Evolutionary conservation across 805 yeast species (phyloP).

Genomic region (Lachancea cidri): DNA sequence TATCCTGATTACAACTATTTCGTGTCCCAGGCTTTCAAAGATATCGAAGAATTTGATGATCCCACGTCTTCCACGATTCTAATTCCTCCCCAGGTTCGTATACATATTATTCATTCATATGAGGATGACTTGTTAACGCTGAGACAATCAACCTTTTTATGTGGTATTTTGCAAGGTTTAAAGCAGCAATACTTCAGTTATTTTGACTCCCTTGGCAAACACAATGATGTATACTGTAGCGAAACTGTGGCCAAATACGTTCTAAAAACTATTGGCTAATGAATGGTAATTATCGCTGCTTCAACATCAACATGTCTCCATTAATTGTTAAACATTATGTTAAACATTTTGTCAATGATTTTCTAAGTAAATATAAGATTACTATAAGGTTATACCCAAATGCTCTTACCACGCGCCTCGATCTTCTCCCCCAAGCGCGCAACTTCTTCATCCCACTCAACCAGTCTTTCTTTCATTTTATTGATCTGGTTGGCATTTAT

Average conservation of each 20-base stretch:
- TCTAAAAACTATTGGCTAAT: conserved; percentile 10
- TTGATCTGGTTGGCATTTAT: conserved; percentile 77
- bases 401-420: conserved; percentile 53
- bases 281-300: too few species aligned
- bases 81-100: conserved; percentile 7
- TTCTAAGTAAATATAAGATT: too few species aligned
- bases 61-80: conserved; percentile 8
- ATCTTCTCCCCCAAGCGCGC: conserved; percentile 56
- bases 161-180: conserved; percentile 28
- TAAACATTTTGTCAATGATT: too few species aligned
- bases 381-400: conserved; percentile 46
- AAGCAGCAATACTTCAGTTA: conserved; percentile 17
- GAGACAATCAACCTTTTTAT: conserved; percentile 44
- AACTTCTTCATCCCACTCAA: conserved; percentile 76
- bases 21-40: conserved; percentile 53
- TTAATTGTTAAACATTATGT: too few species aligned
- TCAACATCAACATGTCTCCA: too few species aligned
- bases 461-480: conserved; percentile 66
- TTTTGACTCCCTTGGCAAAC: conserved; percentile 48
- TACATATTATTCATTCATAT: conserved; percentile 52
- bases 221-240: conserved; percentile 56
- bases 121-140: conserved; percentile 60
- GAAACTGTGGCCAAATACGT: conserved; percentile 35
- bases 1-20: conserved; percentile 56
- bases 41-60: conserved; percentile 22